Conservation (phyloP, 2,329 filamentous ascomycete genomes). For the Diatrype stigma region DNA sequence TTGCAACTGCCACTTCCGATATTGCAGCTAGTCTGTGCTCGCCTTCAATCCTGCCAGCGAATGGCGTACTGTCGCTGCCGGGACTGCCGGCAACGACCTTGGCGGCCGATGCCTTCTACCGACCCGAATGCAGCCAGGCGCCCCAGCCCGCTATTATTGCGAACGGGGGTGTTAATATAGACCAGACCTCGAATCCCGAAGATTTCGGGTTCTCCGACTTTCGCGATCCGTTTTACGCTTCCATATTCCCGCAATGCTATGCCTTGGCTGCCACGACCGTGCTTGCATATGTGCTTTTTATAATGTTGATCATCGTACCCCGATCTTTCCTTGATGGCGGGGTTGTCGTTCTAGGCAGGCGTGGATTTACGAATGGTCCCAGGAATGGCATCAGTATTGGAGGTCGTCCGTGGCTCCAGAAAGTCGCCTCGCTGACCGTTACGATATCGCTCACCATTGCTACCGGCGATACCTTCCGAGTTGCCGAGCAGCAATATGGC, state of each 20-base stretch:
- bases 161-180: constrained; percentile 35
- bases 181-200: constrained; percentile 32
- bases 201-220: constrained; percentile 56
- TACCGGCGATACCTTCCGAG: constrained; percentile 83
- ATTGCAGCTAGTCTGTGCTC: constrained; percentile 26
- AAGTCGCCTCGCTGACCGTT: constrained; percentile 68
- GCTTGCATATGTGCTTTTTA: constrained; percentile 84
- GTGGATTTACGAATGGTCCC: constrained; percentile 81
- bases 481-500: constrained; percentile 77
- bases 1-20: constrained; percentile 16
- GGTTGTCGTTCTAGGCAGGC: constrained; percentile 72
- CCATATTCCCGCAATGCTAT: constrained; percentile 88
- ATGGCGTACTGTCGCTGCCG: constrained; percentile 45
- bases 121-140: constrained; percentile 49
- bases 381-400: constrained; percentile 79
- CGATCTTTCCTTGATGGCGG: constrained; percentile 87
- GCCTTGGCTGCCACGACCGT: constrained; percentile 88
- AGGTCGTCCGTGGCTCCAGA: constrained; percentile 90
- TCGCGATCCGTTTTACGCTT: constrained; percentile 87
- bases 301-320: constrained; percentile 93
- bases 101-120: constrained; percentile 55
- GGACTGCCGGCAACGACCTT: constrained; percentile 55
- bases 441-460: constrained; percentile 89
- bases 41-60: constrained; percentile 39
- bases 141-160: constrained; percentile 37